Conservation (phyloP, 2,329 filamentous ascomycete species). For the Phoma herbarum region DNA sequence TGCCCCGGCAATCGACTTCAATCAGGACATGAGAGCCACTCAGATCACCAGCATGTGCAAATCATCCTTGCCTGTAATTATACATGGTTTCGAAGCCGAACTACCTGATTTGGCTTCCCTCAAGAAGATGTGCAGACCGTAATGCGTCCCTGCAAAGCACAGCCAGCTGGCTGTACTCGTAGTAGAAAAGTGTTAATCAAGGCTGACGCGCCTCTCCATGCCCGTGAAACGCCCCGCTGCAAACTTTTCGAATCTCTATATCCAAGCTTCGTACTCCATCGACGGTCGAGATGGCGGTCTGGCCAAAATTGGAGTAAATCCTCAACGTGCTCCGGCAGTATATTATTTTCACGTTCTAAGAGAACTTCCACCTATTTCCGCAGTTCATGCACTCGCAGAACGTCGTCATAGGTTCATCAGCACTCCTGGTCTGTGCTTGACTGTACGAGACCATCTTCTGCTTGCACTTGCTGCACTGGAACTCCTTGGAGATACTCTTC, state of each 20-base stretch:
- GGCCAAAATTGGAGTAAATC: not conserved
- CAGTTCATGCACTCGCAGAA: constrained; percentile 64
- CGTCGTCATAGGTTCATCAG: constrained; percentile 83
- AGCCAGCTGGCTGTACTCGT: not conserved
- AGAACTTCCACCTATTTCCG: constrained; percentile 61
- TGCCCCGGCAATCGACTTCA: not conserved
- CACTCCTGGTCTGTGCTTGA: constrained; percentile 93
- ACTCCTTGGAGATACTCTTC: constrained; percentile 85
- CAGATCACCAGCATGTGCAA: not conserved
- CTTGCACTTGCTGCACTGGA: constrained; percentile 91
- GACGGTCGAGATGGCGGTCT: not conserved
- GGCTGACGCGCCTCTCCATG: constrained; percentile 21
- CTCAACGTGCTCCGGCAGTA: not conserved
- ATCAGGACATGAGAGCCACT: not conserved
- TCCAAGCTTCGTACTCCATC: not conserved
- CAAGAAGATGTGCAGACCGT: not conserved
- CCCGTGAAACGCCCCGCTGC: constrained; percentile 23
- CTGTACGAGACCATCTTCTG: constrained; percentile 95
- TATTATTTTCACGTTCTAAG: constrained; percentile 25
- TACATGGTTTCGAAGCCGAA: constrained; percentile 8
- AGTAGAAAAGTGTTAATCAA: not conserved
- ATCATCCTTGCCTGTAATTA: not conserved
- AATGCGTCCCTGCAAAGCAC: not conserved
- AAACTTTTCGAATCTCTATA: constrained; percentile 16
- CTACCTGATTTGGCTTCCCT: constrained; percentile 8